Percentiles rank a stretch among this genome's conserved stretches.
These are phyloP conservation scores for Pichia sp. DNA, from an alignment of 1,139 yeast genomes.

Conservation along the genomic window DNA sequence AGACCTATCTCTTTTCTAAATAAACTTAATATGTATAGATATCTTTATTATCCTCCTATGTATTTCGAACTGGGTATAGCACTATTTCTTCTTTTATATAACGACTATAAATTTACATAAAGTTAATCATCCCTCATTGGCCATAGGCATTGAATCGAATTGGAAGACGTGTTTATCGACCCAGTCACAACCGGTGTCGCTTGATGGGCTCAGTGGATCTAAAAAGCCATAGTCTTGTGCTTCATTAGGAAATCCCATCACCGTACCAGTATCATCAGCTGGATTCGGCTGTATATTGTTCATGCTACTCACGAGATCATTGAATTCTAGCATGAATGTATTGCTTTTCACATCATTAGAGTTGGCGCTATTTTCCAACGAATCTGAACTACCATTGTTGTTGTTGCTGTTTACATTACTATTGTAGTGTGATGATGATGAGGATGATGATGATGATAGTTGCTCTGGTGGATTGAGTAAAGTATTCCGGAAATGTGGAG, in stretches of 20 bases:
- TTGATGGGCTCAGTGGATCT: constrained; percentile 35
- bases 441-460: neutral
- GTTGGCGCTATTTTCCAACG: neutral
- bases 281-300: constrained; percentile 6
- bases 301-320: constrained; percentile 13
- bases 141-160: constrained; percentile 27
- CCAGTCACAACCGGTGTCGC: constrained; percentile 53
- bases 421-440: neutral
- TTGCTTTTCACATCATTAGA: neutral
- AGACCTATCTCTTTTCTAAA: neutral
- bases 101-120: too few species aligned
- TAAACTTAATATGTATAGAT: neutral
- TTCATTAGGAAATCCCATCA: constrained; percentile 10
- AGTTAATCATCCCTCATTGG: neutral
- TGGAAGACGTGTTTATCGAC: constrained; percentile 42
- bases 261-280: neutral
- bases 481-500: too few species aligned
- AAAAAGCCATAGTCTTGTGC: constrained; percentile 14
- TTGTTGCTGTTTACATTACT: neutral
- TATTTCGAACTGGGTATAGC: neutral
- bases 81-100: neutral
- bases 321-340: constrained; percentile 15
- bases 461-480: too few species aligned
- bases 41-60: neutral
- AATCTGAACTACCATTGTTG: neutral